Base-by-base conservation (phyloP, 345 rosid species). In the Eutrema heterophyllum region DNA sequence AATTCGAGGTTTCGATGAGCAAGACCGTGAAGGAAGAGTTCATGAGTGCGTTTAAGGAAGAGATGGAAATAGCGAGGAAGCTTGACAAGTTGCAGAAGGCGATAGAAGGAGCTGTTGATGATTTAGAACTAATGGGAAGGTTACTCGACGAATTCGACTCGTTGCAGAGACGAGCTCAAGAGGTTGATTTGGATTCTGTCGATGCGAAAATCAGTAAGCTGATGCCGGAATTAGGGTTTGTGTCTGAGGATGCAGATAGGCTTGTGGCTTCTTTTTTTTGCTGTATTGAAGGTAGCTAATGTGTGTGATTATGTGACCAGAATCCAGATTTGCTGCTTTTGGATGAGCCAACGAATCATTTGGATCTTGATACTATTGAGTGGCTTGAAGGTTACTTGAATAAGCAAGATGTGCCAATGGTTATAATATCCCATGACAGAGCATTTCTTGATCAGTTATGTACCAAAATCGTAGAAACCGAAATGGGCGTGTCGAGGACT, bases 261-360 rank as follows among this genome's bases (percentile, higher is more conserved):
- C 84, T 91, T 80, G 98, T 94, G 53, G 98, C 97, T 5, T 88
- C 95, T 0, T 94, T 12, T 41, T 53, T 54, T 53, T 8, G 13
- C 7, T 33, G 44, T 41, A 11, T 24, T n/a, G 33, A 36, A 14
- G 57, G 12, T 35, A 41, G 40, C 62, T 67, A 27, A 74, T 59
- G 18, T 55, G 41, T 65, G 67, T 70, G 36, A 13, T 21, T 18
- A 0, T 55, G 21, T 70, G 71, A 24, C 32, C 84, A 91, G 98
- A 86, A 89, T 26, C 97, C 97, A 2, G 97, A 91, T 84, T 85
- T 94, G 62, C 81, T 94, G 80, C 92, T 94, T 61, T 75, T 91
- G 71, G 98, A 94, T 83, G 97, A 94, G 67, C 98, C 97, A 4
- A 94, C 97, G 49, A 94, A 94, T 79, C 98, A 94, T 81, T 86